phyloP scores from a whole-genome alignment of 2,329 filamentous ascomycete genomes.

The Stagonosporopsis chrysanthemi region DNA sequence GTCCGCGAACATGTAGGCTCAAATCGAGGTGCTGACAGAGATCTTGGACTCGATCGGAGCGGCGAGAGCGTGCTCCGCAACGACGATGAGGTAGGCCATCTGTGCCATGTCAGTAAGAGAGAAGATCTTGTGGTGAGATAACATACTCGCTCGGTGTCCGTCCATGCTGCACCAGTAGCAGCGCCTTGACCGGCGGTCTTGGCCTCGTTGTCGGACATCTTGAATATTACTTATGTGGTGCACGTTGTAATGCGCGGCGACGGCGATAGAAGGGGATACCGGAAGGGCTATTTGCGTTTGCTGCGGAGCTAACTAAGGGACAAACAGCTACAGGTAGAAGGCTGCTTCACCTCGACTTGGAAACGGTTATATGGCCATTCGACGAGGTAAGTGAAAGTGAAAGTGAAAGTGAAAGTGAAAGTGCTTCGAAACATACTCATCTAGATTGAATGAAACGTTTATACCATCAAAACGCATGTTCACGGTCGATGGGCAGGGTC shows the following conservation, averaged over 20 bases:
- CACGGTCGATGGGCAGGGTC: neutral
- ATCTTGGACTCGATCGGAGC: constrained; percentile 29
- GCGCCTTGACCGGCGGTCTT: constrained; percentile 20
- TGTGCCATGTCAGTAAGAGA: constrained; percentile 14
- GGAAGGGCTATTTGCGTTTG: neutral
- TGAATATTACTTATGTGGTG: neutral
- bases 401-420: neutral
- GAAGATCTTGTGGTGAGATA: neutral
- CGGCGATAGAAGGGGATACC: neutral
- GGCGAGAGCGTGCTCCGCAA: constrained; percentile 27
- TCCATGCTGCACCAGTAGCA: constrained; percentile 28
- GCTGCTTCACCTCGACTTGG: constrained; percentile 4
- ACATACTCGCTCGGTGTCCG: constrained; percentile 32
- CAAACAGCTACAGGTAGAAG: neutral
- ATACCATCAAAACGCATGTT: neutral
- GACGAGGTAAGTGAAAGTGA: too few species aligned
- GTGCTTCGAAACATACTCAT: neutral
- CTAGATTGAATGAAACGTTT: neutral
- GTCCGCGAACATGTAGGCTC: neutral
- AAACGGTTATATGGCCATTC: neutral
- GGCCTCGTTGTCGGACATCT: constrained; percentile 6
- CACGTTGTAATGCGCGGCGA: too few species aligned
- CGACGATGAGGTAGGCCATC: constrained; percentile 32
- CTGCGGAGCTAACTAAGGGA: neutral
- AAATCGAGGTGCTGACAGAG: constrained; percentile 11